Base-by-base conservation (phyloP, 2,329 filamentous ascomycete genomes). In the Colletotrichum karsti region DNA sequence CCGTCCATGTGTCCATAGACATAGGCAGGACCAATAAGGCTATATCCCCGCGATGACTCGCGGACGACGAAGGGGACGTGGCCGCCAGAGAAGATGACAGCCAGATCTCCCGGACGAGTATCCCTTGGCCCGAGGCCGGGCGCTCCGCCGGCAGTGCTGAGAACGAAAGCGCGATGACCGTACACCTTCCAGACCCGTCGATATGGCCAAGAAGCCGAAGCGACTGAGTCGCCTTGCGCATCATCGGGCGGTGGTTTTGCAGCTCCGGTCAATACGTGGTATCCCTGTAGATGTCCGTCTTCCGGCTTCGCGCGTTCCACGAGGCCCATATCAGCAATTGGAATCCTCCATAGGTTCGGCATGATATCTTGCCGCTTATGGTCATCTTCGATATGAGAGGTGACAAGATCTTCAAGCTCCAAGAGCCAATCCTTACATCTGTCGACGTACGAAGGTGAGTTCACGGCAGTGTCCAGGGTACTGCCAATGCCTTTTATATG, bases 171-270 rank as follows among this genome's bases (percentile, higher is more conserved):
- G 30, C 33, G 51, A 39, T 35, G 33, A 4, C 24, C 33, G 20
- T 28, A 37, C 13, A 24, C 41, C 15, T 18, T 63, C 28, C 59
- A 42, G 26, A 41, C 42, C 6, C 39, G 50, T 15, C 41, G 50
- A 53, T 28, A 50, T 20, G 35, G 51, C 64, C 64, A 64, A 63
- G 64, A 35, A 18, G 20, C 26, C 26, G 35, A 58, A 30, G 39
- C 12, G 10, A 35, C 5, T 20, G 41, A 35, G n/a, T 56, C 48
- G 10, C 22, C 12, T 20, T 44, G n/a, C 20, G 15, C 26, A 37
- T n/a, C 50, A 7, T 13, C 35, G 22, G 15, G 28, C 7, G 35
- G 28, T 13, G 20, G 24, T 15, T 28, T 50, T 20, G 22, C 33
- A 4, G n/a, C 20, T 26, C 24, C 44, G 22, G 15, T 20, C 13